Evolutionary conservation across 2,329 filamentous ascomycete species (phyloP).

Genomic region (Ploettnerulaceae sp.): DNA sequence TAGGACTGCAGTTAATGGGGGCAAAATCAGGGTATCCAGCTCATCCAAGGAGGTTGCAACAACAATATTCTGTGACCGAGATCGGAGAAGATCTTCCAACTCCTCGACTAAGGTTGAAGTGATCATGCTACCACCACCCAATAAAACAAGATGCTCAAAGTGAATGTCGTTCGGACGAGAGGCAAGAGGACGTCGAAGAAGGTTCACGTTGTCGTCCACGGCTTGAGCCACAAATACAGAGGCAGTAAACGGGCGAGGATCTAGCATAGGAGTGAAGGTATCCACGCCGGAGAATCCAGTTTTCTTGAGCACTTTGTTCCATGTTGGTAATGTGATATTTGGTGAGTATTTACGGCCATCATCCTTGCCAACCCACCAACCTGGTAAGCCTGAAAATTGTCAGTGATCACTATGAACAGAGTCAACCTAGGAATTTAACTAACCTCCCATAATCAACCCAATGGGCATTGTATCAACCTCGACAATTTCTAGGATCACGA

Average conservation of each 20-base stretch:
- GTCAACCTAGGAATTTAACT: too few species aligned
- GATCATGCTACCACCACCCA: not conserved
- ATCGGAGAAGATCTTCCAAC: not conserved
- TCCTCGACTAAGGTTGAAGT: not conserved
- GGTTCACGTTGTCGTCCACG: not conserved
- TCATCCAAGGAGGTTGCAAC: not conserved
- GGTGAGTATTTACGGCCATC: slow-evolving; percentile 9
- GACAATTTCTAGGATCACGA: slow-evolving; percentile 41
- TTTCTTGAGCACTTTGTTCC: slow-evolving; percentile 24
- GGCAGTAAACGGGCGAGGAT: too few species aligned
- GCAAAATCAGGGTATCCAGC: not conserved
- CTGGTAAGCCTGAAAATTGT: too few species aligned
- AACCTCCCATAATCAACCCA: not conserved
- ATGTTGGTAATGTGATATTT: slow-evolving; percentile 11
- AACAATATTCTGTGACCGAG: not conserved
- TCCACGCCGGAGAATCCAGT: slow-evolving; percentile 33
- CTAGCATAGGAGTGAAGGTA: too few species aligned
- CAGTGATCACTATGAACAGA: too few species aligned
- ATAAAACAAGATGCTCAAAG: not conserved
- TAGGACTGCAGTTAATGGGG: not conserved
- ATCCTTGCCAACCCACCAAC: slow-evolving; percentile 18
- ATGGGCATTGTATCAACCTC: too few species aligned
- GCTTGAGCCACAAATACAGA: slow-evolving; percentile 2
- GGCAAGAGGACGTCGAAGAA: slow-evolving; percentile 1
- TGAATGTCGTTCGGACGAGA: too few species aligned